phyloP scores from a whole-genome alignment of 1,139 yeast species.

The Yamadazyma conglobata region DNA sequence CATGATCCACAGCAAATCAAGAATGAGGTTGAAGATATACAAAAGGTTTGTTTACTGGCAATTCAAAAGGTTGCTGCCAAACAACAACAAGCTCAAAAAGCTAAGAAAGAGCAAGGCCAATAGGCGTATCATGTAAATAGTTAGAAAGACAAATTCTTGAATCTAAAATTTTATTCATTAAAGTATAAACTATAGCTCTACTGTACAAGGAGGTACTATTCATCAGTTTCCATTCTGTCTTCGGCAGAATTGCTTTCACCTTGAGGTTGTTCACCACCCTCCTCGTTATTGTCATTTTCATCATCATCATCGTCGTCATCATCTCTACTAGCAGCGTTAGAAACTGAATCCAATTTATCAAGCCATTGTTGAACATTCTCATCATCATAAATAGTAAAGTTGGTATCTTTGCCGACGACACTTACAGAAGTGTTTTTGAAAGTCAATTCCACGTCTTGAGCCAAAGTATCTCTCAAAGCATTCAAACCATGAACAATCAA shows the following conservation, averaged over 20 bases:
- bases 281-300: slow-evolving; percentile 17
- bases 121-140: no score
- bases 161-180: slow-evolving; percentile 4
- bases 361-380: slow-evolving; percentile 82
- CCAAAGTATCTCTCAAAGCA: slow-evolving; percentile 89
- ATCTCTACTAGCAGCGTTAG: slow-evolving; percentile 47
- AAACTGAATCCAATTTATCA: slow-evolving; percentile 60
- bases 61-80: slow-evolving; percentile 51
- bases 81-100: slow-evolving; percentile 24
- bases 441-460: slow-evolving; percentile 90
- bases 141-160: not conserved
- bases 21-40: slow-evolving; percentile 47
- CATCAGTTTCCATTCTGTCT: slow-evolving; percentile 58
- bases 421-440: slow-evolving; percentile 85
- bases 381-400: slow-evolving; percentile 78
- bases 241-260: slow-evolving; percentile 23
- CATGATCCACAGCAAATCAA: slow-evolving; percentile 39
- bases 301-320: slow-evolving; percentile 39
- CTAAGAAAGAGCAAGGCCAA: slow-evolving; percentile 11
- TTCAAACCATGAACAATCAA: slow-evolving; percentile 84
- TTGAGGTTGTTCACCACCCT: slow-evolving; percentile 15
- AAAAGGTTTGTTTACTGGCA: slow-evolving; percentile 47
- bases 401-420: slow-evolving; percentile 76
- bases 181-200: slow-evolving; percentile 2
- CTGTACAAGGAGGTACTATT: slow-evolving; percentile 16